Conservation (phyloP, 805 yeast species). For the Lipomyces yamadae region DNA sequence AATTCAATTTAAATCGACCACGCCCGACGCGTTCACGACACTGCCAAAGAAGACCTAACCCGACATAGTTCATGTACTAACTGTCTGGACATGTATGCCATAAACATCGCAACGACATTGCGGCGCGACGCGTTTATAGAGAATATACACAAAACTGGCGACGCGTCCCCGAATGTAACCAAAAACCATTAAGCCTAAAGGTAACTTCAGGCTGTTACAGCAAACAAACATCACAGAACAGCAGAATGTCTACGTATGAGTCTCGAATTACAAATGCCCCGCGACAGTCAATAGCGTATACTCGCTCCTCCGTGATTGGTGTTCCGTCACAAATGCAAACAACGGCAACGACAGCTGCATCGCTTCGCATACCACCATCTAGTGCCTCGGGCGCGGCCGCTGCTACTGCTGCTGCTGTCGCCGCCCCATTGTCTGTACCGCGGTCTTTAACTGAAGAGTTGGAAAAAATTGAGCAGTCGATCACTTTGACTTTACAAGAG, state of each 20-base stretch:
- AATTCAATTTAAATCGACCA: not conserved
- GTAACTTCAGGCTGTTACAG: not conserved
- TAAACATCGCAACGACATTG: too few species aligned
- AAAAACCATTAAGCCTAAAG: too few species aligned
- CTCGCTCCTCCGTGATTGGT: conserved; percentile 11
- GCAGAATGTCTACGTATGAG: not conserved
- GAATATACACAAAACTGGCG: too few species aligned
- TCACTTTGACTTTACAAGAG: conserved; percentile 74
- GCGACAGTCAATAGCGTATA: conserved; percentile 27
- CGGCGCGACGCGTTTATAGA: not conserved
- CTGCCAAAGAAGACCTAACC: not conserved
- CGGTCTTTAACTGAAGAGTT: conserved; percentile 46
- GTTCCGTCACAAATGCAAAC: not conserved
- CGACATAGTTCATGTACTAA: not conserved
- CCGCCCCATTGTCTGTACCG: conserved; percentile 15
- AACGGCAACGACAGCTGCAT: conserved; percentile 2
- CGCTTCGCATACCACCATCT: conserved; percentile 13
- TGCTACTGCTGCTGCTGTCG: not conserved
- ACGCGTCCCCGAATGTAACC: too few species aligned
- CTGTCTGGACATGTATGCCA: too few species aligned
- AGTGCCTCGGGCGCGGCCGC: conserved; percentile 2
- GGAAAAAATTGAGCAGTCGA: conserved; percentile 78
- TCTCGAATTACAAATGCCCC: not conserved
- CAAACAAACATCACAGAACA: not conserved
- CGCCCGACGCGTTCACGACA: not conserved